Conservation (phyloP, 1,284 basidiomycete species). For the Apiotrichum mycotoxinovorans region DNA sequence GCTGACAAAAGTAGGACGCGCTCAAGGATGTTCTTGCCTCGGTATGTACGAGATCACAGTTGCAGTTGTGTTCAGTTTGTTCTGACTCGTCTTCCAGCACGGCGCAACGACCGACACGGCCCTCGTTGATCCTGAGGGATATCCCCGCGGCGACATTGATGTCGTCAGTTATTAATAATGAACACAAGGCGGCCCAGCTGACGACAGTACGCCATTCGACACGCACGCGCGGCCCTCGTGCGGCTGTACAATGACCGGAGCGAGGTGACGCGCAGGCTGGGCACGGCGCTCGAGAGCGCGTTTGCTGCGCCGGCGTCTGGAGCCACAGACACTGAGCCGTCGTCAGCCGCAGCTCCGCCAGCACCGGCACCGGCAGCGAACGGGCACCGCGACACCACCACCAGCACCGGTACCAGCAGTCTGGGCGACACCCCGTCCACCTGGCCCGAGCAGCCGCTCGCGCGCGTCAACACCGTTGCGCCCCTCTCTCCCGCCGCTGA, state of each 20-base stretch:
- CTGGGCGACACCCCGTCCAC: slow-evolving; percentile 7
- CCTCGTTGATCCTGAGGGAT: slow-evolving; percentile 77
- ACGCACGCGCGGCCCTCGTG: slow-evolving; percentile 53
- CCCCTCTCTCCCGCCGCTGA: slow-evolving; percentile 71
- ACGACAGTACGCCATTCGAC: slow-evolving; percentile 63
- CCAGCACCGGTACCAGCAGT: not conserved
- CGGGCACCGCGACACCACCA: slow-evolving; percentile 7
- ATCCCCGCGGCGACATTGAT: slow-evolving; percentile 70
- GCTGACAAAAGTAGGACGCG: slow-evolving; percentile 25
- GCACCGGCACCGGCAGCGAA: slow-evolving; percentile 2
- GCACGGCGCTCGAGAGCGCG: slow-evolving; percentile 62
- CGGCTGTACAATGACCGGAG: slow-evolving; percentile 69
- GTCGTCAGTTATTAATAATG: slow-evolving; percentile 48
- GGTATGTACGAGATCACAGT: slow-evolving; percentile 13
- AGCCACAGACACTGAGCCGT: not conserved
- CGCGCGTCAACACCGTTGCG: slow-evolving; percentile 71
- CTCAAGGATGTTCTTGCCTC: slow-evolving; percentile 38
- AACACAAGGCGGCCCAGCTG: not conserved
- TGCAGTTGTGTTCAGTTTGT: no score
- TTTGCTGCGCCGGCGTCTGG: slow-evolving; percentile 17
- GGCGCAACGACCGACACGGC: slow-evolving; percentile 53
- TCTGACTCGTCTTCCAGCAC: slow-evolving; percentile 27
- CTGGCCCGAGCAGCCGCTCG: slow-evolving; percentile 55
- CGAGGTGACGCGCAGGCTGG: slow-evolving; percentile 64
- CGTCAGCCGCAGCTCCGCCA: not conserved